Evolutionary conservation across 2,329 filamentous ascomycete species (phyloP), one percentile per base, ranked within the genome.

Genomic region (Fonsecaea monophora): DNA sequence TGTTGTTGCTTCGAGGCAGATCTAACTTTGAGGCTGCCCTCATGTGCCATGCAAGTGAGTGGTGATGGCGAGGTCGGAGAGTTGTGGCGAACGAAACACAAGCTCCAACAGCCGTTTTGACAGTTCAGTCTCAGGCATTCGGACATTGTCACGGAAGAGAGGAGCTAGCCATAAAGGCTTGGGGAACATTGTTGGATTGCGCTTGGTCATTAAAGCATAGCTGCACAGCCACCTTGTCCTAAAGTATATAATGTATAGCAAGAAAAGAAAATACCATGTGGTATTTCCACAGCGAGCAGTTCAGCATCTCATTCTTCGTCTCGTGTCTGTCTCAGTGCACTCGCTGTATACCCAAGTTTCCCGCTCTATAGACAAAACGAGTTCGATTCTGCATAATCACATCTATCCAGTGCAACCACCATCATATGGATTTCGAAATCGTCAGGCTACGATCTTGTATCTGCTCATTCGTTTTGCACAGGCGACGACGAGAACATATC

Each of bases 401-500:
- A 50, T 32, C 4, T 13, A 40, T 9, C 37, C 37, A 15, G 13
- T 30, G 3, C 21, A 50, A 50, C 21, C 15, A 3, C 21, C 45
- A 30, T 30, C 18, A 50, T 50, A 12, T 18, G 12, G 12, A 13
- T 25, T 13, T 7, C 3, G 45, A 50, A 7, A 50, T 5, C 30
- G 30, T 32, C 6, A 21, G 45, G 21, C 6, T 18, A 8, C 18
- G 3, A 6, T 8, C 42, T 30, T 10, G 1, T 21, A 10, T 18
- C 7, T 3, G 10, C 4, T 50, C 18, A 42, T 13, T 70, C 66
- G 38, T 66, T 59, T 45, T 63, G 40, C 34, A 68, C 57, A 30
- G 66, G 66, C n/a, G 66, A 70, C 13, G 68, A 70, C 18, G 68
- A 66, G 35, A 70, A 68, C 68, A 70, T 68, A 35, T 66, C 66